A percentile compares a stretch with the other conserved stretches of the same genome.
phyloP scores from a whole-genome alignment of 306 rosid genomes.

The Dalbergia cochinchinensis region DNA sequence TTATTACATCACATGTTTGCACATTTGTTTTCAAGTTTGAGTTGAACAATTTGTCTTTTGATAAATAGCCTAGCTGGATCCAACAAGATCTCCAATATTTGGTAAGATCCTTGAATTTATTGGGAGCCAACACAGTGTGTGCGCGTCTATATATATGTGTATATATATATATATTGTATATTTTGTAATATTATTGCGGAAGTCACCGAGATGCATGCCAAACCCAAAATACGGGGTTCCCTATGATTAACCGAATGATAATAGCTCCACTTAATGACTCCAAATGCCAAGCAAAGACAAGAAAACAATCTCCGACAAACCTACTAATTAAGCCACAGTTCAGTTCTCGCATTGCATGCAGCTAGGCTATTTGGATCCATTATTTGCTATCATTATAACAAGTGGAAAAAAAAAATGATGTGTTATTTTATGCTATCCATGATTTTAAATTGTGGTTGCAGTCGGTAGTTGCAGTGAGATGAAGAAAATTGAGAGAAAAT shows the following conservation, averaged over 20 bases:
- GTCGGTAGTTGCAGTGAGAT: no score
- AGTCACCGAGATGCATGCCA: constrained; percentile 37
- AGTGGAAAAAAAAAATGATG: neutral
- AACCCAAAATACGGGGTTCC: constrained; percentile 11
- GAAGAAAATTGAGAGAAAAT: no score
- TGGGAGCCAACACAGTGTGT: constrained; percentile 36
- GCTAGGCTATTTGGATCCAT: constrained; percentile 29
- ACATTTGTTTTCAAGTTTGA: constrained; percentile 15
- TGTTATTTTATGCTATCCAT: no score
- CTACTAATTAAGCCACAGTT: constrained; percentile 30
- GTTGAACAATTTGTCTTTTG: constrained; percentile 28
- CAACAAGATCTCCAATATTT: constrained; percentile 2
- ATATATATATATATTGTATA: neutral
- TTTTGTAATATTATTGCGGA: neutral
- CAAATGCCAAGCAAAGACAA: constrained; percentile 34
- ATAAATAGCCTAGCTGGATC: constrained; percentile 17
- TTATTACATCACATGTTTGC: constrained; percentile 10
- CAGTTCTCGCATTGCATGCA: constrained; percentile 38
- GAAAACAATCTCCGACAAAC: constrained; percentile 39
- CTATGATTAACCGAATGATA: constrained; percentile 47
- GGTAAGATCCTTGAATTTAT: constrained; percentile 8
- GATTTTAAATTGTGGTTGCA: no score
- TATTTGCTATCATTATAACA: constrained; percentile 45
- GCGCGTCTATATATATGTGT: neutral
- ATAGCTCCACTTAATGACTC: constrained; percentile 40